Evolutionary conservation across 2,329 filamentous ascomycete species (phyloP).

Genomic region (Albophoma yamanashiensis): DNA sequence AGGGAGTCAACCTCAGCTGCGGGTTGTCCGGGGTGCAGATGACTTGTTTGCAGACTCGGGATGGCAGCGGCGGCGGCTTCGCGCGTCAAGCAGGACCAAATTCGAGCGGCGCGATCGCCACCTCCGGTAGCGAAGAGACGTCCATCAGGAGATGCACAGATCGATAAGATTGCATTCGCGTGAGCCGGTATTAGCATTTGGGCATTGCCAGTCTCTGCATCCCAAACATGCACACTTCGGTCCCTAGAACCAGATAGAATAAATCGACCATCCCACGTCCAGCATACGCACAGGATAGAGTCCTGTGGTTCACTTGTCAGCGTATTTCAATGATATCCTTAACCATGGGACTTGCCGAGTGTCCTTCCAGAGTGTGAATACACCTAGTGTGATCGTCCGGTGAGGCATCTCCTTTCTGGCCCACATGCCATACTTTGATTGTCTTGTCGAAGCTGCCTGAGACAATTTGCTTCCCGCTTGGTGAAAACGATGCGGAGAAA

Average conservation of each 20-base stretch:
- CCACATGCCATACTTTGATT: neutral
- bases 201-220: neutral
- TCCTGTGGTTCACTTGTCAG: neutral
- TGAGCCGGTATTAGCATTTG: neutral
- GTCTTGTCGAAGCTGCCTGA: neutral
- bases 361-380: neutral
- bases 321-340: neutral
- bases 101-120: neutral
- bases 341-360: neutral
- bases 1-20: conserved; percentile 10
- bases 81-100: neutral
- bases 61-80: neutral
- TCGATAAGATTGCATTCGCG: neutral
- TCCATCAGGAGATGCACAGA: neutral
- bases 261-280: neutral
- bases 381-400: neutral
- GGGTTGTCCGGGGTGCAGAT: neutral
- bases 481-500: neutral
- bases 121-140: neutral
- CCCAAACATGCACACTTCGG: neutral
- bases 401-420: neutral
- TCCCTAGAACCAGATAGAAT: neutral
- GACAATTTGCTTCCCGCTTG: neutral
- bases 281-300: neutral
- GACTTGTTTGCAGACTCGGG: neutral